phyloP scores from a whole-genome alignment of 768 basidiomycete species.

The Lactifluus volemus region DNA sequence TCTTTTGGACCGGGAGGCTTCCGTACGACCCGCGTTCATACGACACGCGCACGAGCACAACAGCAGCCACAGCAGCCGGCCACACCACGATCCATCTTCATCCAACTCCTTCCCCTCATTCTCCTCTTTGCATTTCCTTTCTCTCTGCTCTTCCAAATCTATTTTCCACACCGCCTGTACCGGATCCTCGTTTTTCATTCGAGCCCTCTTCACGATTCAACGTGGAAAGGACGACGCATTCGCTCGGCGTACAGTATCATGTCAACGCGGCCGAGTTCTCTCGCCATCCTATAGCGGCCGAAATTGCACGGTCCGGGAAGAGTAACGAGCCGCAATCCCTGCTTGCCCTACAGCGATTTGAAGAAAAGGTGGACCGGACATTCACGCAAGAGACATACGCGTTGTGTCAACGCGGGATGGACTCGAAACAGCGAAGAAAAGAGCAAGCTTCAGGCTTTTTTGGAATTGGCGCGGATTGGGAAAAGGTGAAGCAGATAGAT shows the following conservation, averaged over 20 bases:
- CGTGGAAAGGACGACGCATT: conserved; percentile 60
- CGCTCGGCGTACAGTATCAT: conserved; percentile 70
- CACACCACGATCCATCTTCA: conserved; percentile 52
- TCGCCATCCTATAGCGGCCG: conserved; percentile 71
- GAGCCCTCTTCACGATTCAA: conserved; percentile 49
- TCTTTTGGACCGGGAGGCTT: conserved; percentile 81
- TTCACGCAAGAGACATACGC: conserved; percentile 65
- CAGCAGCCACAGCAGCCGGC: conserved; percentile 31
- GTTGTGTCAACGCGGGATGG: conserved; percentile 62
- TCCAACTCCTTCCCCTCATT: conserved; percentile 79
- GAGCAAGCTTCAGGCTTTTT: conserved; percentile 80
- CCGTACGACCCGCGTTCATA: conserved; percentile 50
- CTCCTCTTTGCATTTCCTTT: conserved; percentile 80
- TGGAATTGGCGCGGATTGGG: conserved; percentile 89
- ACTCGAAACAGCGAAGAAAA: conserved; percentile 58
- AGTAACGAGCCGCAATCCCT: conserved; percentile 17
- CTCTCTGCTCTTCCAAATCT: conserved; percentile 72
- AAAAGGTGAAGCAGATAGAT: conserved; percentile 70
- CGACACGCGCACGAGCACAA: conserved; percentile 31
- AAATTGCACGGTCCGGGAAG: conserved; percentile 40
- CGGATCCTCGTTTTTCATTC: conserved; percentile 80
- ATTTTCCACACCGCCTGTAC: conserved; percentile 54
- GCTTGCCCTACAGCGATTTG: conserved; percentile 51
- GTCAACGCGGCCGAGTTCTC: conserved; percentile 73
- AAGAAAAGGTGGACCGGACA: conserved; percentile 62